Conservation (phyloP, 1,284 basidiomycete genomes). For the Wallemia mellicola region DNA sequence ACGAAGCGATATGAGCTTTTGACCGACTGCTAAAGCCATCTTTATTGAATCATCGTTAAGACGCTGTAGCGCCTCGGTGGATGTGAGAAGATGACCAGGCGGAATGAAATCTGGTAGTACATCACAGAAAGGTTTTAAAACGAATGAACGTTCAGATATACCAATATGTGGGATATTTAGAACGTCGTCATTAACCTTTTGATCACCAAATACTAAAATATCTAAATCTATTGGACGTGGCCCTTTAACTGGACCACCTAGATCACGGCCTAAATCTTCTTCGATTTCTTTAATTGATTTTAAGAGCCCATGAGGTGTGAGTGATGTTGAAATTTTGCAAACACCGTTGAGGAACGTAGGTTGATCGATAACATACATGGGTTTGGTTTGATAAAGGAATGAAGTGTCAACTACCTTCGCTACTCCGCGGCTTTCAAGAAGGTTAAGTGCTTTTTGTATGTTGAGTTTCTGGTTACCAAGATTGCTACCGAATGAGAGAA, state of each 20-base stretch:
- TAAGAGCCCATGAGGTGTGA: constrained; percentile 34
- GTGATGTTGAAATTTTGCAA: constrained; percentile 47
- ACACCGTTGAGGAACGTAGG: constrained; percentile 70
- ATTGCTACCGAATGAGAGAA: constrained; percentile 67
- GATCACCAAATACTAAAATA: constrained; percentile 46
- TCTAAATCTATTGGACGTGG: constrained; percentile 79
- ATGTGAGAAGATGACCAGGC: constrained; percentile 15
- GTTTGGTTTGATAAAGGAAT: constrained; percentile 72
- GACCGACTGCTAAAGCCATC: constrained; percentile 8
- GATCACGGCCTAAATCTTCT: constrained; percentile 40
- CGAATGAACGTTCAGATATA: constrained; percentile 62
- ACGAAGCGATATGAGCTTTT: constrained; percentile 2
- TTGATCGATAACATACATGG: constrained; percentile 87
- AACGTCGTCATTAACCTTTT: constrained; percentile 29
- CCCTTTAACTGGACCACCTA: constrained; percentile 42
- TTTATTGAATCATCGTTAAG: constrained; percentile 5
- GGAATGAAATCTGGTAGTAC: constrained; percentile 21
- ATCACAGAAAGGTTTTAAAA: constrained; percentile 61
- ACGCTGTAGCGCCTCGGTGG: constrained; percentile 7
- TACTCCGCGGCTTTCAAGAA: constrained; percentile 11
- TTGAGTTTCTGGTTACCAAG: constrained; percentile 63
- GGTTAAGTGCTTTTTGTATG: constrained; percentile 39
- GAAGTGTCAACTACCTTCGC: constrained; percentile 41
- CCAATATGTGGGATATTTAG: constrained; percentile 60
- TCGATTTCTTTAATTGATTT: constrained; percentile 46